Evolutionary conservation across 2,329 filamentous ascomycete species (phyloP).

Genomic region (Amauroascus verrucosus): DNA sequence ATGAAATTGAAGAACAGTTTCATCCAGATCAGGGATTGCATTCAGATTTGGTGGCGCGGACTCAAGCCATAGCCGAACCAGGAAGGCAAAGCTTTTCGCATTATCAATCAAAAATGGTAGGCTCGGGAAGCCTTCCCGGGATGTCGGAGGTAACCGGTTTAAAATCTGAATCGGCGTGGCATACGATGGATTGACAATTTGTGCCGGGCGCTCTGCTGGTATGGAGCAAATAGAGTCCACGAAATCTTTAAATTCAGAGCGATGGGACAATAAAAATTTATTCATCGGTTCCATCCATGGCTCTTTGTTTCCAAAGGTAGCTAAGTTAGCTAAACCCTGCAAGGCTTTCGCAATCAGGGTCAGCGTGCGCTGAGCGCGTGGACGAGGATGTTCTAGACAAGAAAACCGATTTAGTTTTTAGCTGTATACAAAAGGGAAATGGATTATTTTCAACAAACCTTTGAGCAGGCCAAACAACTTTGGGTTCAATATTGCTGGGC

Average conservation of each 20-base stretch:
- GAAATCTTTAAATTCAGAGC: slow-evolving; percentile 72
- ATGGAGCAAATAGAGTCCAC: slow-evolving; percentile 81
- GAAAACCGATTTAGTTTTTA: slow-evolving; percentile 23
- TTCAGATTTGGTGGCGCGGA: slow-evolving; percentile 32
- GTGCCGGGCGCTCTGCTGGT: slow-evolving; percentile 56
- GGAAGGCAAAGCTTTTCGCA: slow-evolving; percentile 68
- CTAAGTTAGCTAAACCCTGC: slow-evolving; percentile 82
- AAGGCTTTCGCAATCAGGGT: slow-evolving; percentile 88
- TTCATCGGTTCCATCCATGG: slow-evolving; percentile 99
- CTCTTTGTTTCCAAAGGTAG: slow-evolving; percentile 86
- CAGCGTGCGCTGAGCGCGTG: slow-evolving; percentile 72
- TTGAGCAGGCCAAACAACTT: slow-evolving; percentile 81
- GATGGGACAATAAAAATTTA: slow-evolving; percentile 63
- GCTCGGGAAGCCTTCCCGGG: slow-evolving; percentile 84
- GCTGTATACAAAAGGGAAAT: no score
- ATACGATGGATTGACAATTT: slow-evolving; percentile 69
- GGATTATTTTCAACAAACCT: slow-evolving; percentile 36
- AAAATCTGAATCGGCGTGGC: slow-evolving; percentile 87
- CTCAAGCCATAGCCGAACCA: slow-evolving; percentile 54
- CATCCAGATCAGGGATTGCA: slow-evolving; percentile 32
- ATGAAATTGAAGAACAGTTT: slow-evolving; percentile 35
- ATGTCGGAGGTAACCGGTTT: slow-evolving; percentile 65
- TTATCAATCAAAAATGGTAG: slow-evolving; percentile 89
- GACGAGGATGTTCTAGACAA: slow-evolving; percentile 61
- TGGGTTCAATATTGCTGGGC: slow-evolving; percentile 88